Conservation (phyloP, 805 yeast species). For the Starmerella kuoi region DNA sequence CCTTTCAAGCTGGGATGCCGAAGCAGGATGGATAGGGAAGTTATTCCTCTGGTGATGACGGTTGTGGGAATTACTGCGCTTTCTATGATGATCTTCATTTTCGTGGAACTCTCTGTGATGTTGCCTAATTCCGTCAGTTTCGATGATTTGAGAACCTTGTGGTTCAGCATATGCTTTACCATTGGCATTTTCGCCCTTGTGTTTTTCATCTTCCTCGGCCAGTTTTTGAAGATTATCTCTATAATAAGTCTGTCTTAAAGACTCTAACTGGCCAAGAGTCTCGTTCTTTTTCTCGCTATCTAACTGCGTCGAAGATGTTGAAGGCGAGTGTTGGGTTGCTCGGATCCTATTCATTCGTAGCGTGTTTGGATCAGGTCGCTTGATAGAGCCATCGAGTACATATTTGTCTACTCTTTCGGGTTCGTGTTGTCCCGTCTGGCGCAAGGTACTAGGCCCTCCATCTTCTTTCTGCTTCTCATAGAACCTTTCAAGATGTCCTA, state of each 20-base stretch:
- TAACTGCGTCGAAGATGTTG: background rate
- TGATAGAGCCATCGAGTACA: constrained; percentile 15
- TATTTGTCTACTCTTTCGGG: constrained; percentile 22
- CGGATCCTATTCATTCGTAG: background rate
- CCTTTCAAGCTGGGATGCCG: no score
- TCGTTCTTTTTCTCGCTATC: background rate
- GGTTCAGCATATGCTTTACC: no score
- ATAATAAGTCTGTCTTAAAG: background rate
- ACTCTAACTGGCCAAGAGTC: background rate
- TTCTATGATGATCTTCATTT: no score
- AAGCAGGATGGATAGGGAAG: no score
- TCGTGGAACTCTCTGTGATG: no score
- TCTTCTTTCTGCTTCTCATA: constrained; percentile 37
- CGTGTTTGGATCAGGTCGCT: constrained; percentile 8
- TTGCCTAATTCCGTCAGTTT: background rate
- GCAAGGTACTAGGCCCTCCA: constrained; percentile 38
- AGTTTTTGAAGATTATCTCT: background rate
- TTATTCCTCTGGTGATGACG: no score
- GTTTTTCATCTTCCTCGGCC: background rate
- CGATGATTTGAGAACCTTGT: background rate
- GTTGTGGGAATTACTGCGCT: no score
- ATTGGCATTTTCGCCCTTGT: background rate
- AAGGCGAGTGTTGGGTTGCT: background rate
- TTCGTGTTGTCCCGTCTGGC: constrained; percentile 20
- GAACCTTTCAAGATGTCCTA: constrained; percentile 30